A percentile compares a stretch with the other conserved stretches of the same genome.
Evolutionary conservation across 768 basidiomycete species (phyloP).

Genomic region (Lactarius indigo): DNA sequence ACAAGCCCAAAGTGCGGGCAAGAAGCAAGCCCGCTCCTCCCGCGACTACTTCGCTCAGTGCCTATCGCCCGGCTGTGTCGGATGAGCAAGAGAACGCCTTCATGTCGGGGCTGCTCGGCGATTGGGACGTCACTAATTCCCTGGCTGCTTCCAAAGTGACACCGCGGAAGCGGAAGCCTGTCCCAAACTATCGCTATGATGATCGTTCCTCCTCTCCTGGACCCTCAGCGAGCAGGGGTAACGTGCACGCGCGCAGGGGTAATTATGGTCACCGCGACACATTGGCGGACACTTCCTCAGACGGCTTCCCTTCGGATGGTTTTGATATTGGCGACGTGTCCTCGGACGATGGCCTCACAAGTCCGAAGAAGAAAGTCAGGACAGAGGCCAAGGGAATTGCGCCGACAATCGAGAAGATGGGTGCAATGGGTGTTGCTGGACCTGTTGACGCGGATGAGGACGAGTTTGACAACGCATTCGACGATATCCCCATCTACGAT

Average conservation of each 20-base stretch:
- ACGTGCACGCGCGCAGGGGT: not conserved
- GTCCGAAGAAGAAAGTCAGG: conserved; percentile 67
- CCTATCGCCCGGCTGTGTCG: conserved; percentile 74
- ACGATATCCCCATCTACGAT: conserved; percentile 56
- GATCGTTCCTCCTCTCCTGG: conserved; percentile 28
- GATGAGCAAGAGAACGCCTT: conserved; percentile 85
- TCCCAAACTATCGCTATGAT: conserved; percentile 34
- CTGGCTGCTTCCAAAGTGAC: conserved; percentile 36
- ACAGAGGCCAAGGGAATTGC: conserved; percentile 42
- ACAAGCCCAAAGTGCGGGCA: conserved; percentile 40
- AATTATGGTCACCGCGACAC: conserved; percentile 23
- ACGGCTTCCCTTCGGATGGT: conserved; percentile 31
- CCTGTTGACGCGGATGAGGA: conserved; percentile 25
- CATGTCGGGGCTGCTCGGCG: conserved; percentile 76
- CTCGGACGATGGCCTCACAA: conserved; percentile 63
- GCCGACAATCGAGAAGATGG: conserved; percentile 57
- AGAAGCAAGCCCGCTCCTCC: conserved; percentile 46
- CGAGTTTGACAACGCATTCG: conserved; percentile 40
- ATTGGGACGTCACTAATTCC: conserved; percentile 53
- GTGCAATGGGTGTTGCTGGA: conserved; percentile 55
- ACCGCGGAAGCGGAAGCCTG: conserved; percentile 68
- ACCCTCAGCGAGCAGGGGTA: conserved; percentile 22
- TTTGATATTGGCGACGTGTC: conserved; percentile 29
- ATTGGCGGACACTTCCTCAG: conserved; percentile 32
- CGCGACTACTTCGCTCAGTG: conserved; percentile 61